phyloP scores from a whole-genome alignment of 2,329 filamentous ascomycete genomes.

The Chaetomiaceae sp. region DNA sequence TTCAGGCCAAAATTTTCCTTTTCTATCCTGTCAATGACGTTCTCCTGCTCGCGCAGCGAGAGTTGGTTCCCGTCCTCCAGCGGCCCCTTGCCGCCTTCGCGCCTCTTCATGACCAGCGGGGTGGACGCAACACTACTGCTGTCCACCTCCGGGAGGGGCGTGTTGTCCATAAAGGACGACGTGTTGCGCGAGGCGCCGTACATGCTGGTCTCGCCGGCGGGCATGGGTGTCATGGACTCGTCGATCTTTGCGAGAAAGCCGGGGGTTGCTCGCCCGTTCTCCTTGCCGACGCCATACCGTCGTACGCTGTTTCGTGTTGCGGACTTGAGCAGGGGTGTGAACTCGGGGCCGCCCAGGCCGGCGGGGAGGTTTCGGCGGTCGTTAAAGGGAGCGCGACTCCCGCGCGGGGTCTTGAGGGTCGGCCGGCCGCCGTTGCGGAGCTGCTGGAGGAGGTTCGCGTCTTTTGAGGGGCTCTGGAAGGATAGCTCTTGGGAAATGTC shows the following conservation, averaged over 20 bases:
- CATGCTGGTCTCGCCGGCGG: conserved; percentile 59
- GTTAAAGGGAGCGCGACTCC: conserved; percentile 61
- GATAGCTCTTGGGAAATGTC: conserved; percentile 85
- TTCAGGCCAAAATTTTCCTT: conserved; percentile 98
- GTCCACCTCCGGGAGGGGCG: conserved; percentile 69
- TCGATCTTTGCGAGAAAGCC: conserved; percentile 64
- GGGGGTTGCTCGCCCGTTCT: conserved; percentile 60
- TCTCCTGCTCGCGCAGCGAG: conserved; percentile 90
- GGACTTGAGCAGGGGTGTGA: conserved; percentile 87
- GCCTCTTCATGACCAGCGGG: conserved; percentile 66
- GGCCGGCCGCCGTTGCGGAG: conserved; percentile 62
- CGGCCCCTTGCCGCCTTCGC: conserved; percentile 56
- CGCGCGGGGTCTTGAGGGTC: conserved; percentile 69
- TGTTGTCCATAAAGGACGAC: conserved; percentile 60
- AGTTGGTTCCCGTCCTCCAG: conserved; percentile 84
- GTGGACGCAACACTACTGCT: conserved; percentile 81
- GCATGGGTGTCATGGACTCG: conserved; percentile 70
- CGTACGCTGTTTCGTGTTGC: conserved; percentile 68
- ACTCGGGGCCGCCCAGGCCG: conserved; percentile 67
- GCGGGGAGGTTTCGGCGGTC: conserved; percentile 68
- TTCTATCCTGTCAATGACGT: conserved; percentile 90
- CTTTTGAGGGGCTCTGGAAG: conserved; percentile 75
- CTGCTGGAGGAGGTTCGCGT: conserved; percentile 70
- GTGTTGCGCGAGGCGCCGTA: conserved; percentile 63
- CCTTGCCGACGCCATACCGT: conserved; percentile 53